Conservation (phyloP, 345 rosid species). For the Euphorbia tirucalli region DNA sequence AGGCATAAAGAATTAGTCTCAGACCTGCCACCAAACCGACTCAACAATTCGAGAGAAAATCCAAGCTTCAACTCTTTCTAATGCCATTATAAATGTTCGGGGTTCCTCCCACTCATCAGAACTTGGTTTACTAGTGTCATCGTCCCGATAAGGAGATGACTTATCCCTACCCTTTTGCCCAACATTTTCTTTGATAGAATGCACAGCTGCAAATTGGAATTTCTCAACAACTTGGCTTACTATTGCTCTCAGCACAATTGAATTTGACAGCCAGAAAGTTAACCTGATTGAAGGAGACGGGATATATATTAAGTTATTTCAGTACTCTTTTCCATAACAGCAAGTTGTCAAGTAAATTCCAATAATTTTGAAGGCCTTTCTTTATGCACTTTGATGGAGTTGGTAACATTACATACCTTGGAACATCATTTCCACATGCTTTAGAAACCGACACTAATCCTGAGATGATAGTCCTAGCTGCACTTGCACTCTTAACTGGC, state of each 20-base stretch:
- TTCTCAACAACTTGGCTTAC: conserved; percentile 45
- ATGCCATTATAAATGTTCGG: conserved; percentile 46
- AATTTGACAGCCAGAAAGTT: conserved; percentile 91
- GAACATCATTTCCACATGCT: conserved; percentile 94
- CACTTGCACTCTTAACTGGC: conserved; percentile 51
- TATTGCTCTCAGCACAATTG: conserved; percentile 68
- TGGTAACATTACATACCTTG: conserved; percentile 48
- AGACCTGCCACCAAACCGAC: conserved; percentile 98
- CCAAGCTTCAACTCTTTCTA: conserved; percentile 89
- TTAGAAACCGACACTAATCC: conserved; percentile 84
- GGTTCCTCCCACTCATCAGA: conserved; percentile 70
- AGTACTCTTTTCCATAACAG: neutral
- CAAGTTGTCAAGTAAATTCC: conserved; percentile 2
- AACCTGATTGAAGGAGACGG: conserved; percentile 46
- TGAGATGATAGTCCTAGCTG: conserved; percentile 74
- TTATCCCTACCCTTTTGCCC: conserved; percentile 8
- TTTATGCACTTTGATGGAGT: conserved; percentile 4
- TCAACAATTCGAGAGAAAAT: conserved; percentile 78
- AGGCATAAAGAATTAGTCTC: conserved; percentile 13
- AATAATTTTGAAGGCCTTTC: neutral
- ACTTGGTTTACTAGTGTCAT: conserved; percentile 9
- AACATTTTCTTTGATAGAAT: conserved; percentile 3
- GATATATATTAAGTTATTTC: conserved; percentile 11
- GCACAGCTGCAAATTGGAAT: conserved; percentile 20
- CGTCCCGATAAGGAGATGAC: conserved; percentile 16